Conservation (phyloP, 768 basidiomycete genomes). For the Mycena belliarum region DNA sequence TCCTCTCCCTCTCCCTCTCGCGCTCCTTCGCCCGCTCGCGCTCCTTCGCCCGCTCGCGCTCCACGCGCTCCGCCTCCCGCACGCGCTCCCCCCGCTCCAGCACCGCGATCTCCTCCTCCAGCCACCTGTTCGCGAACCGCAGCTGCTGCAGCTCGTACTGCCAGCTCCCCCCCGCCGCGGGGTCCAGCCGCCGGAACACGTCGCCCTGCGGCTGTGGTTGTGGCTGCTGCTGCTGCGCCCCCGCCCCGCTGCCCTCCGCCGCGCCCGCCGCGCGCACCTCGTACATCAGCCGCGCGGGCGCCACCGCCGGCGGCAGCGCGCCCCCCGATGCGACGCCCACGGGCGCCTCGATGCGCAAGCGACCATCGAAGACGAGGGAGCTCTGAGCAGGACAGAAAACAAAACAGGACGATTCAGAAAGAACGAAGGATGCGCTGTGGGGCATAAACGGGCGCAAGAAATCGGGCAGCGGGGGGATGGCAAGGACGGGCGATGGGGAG, state of each 20-base stretch:
- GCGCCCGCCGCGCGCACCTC: conserved; percentile 9
- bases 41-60: not conserved
- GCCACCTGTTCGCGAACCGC: conserved; percentile 64
- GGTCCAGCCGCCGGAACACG: conserved; percentile 75
- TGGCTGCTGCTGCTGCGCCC: too few species aligned
- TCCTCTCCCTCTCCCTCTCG: not conserved
- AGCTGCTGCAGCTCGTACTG: conserved; percentile 91
- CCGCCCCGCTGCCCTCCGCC: not conserved
- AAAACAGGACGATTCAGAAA: too few species aligned
- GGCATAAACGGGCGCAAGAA: too few species aligned
- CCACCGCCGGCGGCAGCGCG: conserved; percentile 11
- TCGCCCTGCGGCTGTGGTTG: conserved; percentile 25
- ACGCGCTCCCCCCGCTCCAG: conserved; percentile 29
- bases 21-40: too few species aligned
- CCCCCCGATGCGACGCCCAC: not conserved
- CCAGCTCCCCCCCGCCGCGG: conserved; percentile 76
- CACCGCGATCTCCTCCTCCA: conserved; percentile 54
- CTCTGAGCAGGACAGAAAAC: too few species aligned
- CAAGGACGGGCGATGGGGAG: too few species aligned
- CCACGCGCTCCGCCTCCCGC: not conserved
- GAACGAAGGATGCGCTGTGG: too few species aligned
- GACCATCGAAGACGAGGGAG: too few species aligned
- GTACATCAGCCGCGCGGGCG: conserved; percentile 17
- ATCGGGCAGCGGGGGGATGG: too few species aligned
- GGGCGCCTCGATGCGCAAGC: conserved; percentile 3